Base-by-base conservation (phyloP, 768 basidiomycete genomes). In the Mycena filopes region DNA sequence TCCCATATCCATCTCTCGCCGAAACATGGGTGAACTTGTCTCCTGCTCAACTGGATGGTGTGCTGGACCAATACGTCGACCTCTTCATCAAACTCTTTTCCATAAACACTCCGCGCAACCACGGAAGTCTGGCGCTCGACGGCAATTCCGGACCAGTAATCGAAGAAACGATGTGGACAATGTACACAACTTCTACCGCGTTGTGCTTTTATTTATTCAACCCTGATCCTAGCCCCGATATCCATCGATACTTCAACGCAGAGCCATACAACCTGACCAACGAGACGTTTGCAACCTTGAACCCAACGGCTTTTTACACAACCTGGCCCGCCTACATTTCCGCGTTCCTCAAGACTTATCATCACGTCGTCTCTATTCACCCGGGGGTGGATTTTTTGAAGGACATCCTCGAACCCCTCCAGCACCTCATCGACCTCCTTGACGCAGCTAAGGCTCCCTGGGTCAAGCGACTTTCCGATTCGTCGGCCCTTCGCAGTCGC, bases 111-210 rank as follows among this genome's bases (percentile, higher is more conserved):
- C 63, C 67, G 29, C 42, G 25, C 12, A 60, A 51, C 9, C 55
- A 62, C n/a, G 63, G 67, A 36, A 65, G 67, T 26, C 45, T 69
- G 12, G 28, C 55, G 3, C 48, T 65, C 15, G 54, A 65, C 41
- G 49, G 63, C 13, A n/a, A 20, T 4, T 29, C 59, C 13, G 67
- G 60, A 5, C 67, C 67, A 26, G 67, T 69, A 1, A 48, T 69
- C 11, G 63, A 69, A 21, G 67, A 69, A 46, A 69, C 67, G 15
- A 69, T 68, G 66, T 68, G 66, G 66, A 51, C 59, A 43, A 9
- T 60, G 66, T 64, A 45, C 21, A 60, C n/a, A 6, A 7, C n/a
- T 2, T 13, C 15, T 18, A 16, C n/a, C 26, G 36, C 3, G 11
- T 12, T 50, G 11, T 42, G 23, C 4, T 15, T 6, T 6, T 23